phyloP scores from a whole-genome alignment of 148 eudicot genomes.

The Spergularia marina region DNA sequence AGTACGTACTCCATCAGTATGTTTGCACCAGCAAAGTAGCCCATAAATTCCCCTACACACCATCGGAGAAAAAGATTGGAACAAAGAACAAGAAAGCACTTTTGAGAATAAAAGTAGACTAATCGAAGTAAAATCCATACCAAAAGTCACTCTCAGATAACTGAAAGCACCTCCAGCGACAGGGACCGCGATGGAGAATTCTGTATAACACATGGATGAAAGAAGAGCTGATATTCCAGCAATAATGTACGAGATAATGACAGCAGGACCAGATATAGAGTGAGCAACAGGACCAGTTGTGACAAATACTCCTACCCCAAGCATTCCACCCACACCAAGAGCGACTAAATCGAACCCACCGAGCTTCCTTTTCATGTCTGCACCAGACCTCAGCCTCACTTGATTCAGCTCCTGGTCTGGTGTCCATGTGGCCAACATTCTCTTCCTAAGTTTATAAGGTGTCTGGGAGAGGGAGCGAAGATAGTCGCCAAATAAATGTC shows the following conservation, averaged over 20 bases:
- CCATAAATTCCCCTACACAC: slow-evolving; percentile 72
- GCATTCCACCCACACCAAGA: slow-evolving; percentile 84
- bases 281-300: slow-evolving; percentile 66
- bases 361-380: slow-evolving; percentile 76
- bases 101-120: neutral
- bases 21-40: slow-evolving; percentile 79
- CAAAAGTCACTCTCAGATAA: slow-evolving; percentile 76
- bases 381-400: slow-evolving; percentile 78
- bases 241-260: slow-evolving; percentile 60
- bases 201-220: slow-evolving; percentile 77
- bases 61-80: slow-evolving; percentile 5
- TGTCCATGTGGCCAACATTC: slow-evolving; percentile 68
- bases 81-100: neutral
- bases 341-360: slow-evolving; percentile 64
- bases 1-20: slow-evolving; percentile 78
- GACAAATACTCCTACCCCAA: slow-evolving; percentile 82
- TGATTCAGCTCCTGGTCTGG: slow-evolving; percentile 70
- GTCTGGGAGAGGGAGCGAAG: slow-evolving; percentile 58
- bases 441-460: slow-evolving; percentile 52
- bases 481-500: slow-evolving; percentile 30
- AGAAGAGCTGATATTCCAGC: slow-evolving; percentile 72
- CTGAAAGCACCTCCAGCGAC: slow-evolving; percentile 90
- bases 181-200: slow-evolving; percentile 66
- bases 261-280: slow-evolving; percentile 56
- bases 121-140: slow-evolving; percentile 35